Conservation (phyloP, 768 basidiomycete species). For the Gloeostereum incarnatum region DNA sequence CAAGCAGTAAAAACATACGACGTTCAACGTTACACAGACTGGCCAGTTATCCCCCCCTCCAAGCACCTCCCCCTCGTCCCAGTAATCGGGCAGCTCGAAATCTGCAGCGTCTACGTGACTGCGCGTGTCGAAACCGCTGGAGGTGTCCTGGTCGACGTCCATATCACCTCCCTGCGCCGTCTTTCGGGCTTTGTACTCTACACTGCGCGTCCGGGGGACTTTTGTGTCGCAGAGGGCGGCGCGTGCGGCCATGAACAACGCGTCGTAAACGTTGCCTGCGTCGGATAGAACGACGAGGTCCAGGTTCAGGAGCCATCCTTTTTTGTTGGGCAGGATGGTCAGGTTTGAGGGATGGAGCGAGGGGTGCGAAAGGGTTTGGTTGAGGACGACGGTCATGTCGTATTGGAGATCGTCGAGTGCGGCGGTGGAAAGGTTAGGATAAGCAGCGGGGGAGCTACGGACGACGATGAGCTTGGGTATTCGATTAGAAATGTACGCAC, state of each 20-base stretch:
- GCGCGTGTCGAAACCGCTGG: constrained; percentile 54
- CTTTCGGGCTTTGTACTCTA: constrained; percentile 49
- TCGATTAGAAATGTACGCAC: neutral
- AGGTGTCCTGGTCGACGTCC: constrained; percentile 42
- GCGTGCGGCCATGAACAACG: constrained; percentile 69
- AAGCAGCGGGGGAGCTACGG: constrained; percentile 73
- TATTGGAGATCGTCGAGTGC: constrained; percentile 71
- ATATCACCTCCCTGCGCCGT: constrained; percentile 35
- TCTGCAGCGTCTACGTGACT: constrained; percentile 47
- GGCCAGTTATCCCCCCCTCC: constrained; percentile 63
- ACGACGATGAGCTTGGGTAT: constrained; percentile 12
- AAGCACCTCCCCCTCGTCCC: constrained; percentile 74
- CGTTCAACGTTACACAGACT: constrained; percentile 66
- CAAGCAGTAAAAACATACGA: constrained; percentile 35
- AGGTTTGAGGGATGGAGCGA: constrained; percentile 63
- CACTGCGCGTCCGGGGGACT: constrained; percentile 62
- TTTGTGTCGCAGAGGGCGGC: constrained; percentile 77
- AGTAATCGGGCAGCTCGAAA: constrained; percentile 82
- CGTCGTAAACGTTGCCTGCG: constrained; percentile 68
- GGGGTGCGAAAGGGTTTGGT: constrained; percentile 55
- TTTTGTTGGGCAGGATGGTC: constrained; percentile 45
- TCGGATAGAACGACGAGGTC: constrained; percentile 72
- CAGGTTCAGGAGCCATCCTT: constrained; percentile 68
- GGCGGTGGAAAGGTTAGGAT: constrained; percentile 53
- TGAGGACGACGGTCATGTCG: constrained; percentile 57